Evolutionary conservation across 345 rosid species (phyloP).

Genomic region (Viola odorata): DNA sequence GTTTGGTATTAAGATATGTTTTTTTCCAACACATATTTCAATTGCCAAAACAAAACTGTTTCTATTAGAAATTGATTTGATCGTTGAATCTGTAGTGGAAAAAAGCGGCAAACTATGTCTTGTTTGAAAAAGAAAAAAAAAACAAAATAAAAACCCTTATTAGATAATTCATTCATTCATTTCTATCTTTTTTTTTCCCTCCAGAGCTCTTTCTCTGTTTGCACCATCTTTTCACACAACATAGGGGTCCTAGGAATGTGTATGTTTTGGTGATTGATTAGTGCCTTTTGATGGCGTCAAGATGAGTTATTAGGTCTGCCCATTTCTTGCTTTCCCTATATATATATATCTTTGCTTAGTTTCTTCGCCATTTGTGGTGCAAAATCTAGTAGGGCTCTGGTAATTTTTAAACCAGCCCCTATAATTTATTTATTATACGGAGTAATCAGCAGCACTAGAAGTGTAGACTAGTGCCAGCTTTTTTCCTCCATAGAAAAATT

Average conservation of each 20-base stretch:
- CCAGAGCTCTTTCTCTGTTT: conserved; percentile 27
- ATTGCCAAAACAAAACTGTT: too few relatives aligned
- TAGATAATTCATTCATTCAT: not conserved
- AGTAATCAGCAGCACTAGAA: too few relatives aligned
- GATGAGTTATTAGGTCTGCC: conserved; percentile 5
- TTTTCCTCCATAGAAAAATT: not conserved
- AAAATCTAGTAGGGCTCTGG: conserved; percentile 12
- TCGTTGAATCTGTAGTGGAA: not conserved
- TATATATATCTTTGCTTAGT: not conserved
- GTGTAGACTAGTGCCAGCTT: conserved; percentile 16
- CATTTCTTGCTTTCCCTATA: conserved; percentile 9
- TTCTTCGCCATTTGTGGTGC: conserved; percentile 12
- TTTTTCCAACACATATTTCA: too few relatives aligned
- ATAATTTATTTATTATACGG: too few relatives aligned
- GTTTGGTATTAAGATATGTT: too few relatives aligned
- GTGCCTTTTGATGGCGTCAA: conserved; percentile 12
- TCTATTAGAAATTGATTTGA: too few relatives aligned
- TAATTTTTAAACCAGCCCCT: too few relatives aligned
- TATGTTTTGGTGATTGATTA: conserved; percentile 18
- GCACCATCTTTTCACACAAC: conserved; percentile 19
- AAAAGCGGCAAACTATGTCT: conserved; percentile 24
- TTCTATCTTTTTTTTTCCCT: conserved; percentile 3
- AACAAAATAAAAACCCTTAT: not conserved
- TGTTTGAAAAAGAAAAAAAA: conserved; percentile 17
- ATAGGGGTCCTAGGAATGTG: conserved; percentile 27